Conservation (phyloP, 176 grass and related monocot genomes). For the Tuctoria greenei region DNA sequence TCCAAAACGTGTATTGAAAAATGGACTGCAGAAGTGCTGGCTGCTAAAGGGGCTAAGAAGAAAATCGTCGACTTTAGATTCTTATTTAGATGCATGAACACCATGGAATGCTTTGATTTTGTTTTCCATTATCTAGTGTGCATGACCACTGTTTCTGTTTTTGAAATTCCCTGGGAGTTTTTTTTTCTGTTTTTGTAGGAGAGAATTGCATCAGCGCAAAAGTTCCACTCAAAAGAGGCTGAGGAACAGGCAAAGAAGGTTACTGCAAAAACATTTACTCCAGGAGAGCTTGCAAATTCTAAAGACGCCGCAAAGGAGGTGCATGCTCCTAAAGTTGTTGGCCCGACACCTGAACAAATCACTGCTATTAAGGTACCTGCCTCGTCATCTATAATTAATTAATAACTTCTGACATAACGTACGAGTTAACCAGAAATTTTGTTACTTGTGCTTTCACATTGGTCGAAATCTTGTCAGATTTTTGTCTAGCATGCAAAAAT, state of each 20-base stretch:
- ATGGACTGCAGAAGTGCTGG: constrained; percentile 47
- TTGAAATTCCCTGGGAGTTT: constrained; percentile 38
- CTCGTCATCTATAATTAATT: constrained; percentile 1
- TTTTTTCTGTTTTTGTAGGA: constrained; percentile 60
- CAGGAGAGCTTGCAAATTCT: constrained; percentile 44
- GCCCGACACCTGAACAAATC: constrained; percentile 67
- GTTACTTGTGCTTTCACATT: neutral
- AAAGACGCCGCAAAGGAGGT: constrained; percentile 47
- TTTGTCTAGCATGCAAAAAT: neutral
- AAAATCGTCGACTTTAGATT: constrained; percentile 33
- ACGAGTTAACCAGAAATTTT: neutral
- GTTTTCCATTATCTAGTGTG: neutral
- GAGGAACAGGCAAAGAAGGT: constrained; percentile 91
- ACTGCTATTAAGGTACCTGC: constrained; percentile 87
- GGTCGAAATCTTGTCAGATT: neutral
- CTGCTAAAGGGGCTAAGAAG: constrained; percentile 41
- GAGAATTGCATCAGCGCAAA: constrained; percentile 65
- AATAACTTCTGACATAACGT: neutral
- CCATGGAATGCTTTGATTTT: constrained; percentile 29
- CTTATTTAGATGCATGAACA: constrained; percentile 36
- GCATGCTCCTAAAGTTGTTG: constrained; percentile 73
- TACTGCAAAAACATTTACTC: constrained; percentile 75
- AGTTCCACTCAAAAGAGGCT: constrained; percentile 89
- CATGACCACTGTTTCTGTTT: constrained; percentile 1
- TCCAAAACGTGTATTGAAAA: constrained; percentile 44